Percentiles rank a stretch among this genome's conserved stretches.
Evolutionary conservation across 2,329 filamentous ascomycete species (phyloP).

Genomic region (Diaporthe sp.): DNA sequence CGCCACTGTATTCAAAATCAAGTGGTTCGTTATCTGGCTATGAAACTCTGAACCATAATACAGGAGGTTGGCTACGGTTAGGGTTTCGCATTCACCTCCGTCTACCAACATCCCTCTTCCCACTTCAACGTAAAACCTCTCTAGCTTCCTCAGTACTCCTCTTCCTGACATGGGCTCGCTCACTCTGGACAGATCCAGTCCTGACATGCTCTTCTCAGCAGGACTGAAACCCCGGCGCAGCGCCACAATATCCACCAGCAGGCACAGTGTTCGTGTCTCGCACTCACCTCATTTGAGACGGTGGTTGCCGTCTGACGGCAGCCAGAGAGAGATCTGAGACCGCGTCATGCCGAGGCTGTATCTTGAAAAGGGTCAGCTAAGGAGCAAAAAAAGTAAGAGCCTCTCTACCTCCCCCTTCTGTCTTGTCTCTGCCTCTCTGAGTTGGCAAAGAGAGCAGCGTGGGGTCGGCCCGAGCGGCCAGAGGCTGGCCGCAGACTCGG

Average conservation of each 20-base stretch:
- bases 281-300: neutral
- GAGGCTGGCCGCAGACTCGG: neutral
- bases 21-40: neutral
- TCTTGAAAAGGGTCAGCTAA: neutral
- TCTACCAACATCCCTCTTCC: neutral
- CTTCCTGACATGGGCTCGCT: neutral
- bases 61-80: neutral
- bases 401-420: neutral
- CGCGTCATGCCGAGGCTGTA: neutral
- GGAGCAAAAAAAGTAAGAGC: neutral
- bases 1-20: neutral
- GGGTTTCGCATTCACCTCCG: neutral
- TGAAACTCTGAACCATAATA: neutral
- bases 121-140: neutral
- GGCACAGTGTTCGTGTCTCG: neutral
- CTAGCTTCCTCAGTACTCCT: neutral
- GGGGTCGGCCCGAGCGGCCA: slow-evolving; percentile 8
- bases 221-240: slow-evolving; percentile 17
- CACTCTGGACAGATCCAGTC: neutral
- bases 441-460: neutral
- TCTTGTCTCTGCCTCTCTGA: neutral
- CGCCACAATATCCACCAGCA: slow-evolving; percentile 4
- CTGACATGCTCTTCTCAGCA: neutral
- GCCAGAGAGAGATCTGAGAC: neutral
- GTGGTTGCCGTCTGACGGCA: slow-evolving; percentile 14